Evolutionary conservation across 2,329 filamentous ascomycete genomes (phyloP), one percentile per base, ranked within the genome.

Genomic region (Microdochium paspali): DNA sequence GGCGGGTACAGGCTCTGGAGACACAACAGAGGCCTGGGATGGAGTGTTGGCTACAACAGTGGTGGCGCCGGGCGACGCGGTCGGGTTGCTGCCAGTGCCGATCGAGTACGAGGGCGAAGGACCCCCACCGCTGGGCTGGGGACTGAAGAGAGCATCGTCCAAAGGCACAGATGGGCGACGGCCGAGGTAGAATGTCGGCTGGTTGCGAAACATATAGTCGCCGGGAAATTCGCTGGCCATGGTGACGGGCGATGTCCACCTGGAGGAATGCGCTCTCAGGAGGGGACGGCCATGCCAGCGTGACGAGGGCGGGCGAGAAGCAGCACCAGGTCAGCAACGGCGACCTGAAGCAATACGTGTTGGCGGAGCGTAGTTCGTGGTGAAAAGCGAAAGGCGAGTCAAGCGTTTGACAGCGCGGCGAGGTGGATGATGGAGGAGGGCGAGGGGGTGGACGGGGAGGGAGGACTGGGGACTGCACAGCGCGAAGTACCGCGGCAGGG

Each of bases 201-300:
- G 35, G 35, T 20, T 40, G 13, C 35, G 35, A 20, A 40, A 40
- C 35, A 40, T 40, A 20, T 40, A 40, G 18, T 40, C 35, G 35
- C 35, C 35, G 18, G 35, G 35, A 20, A 40, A 40, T n/a, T 40
- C 35, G 35, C 35, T 40, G 18, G 35, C 35, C 35, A 40, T 40
- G 35, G 35, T 40, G 10, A 40, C 35, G 18, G 23, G 35, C 35
- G 35, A 40, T 40, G 12, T 40, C 35, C 35, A 40, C 35, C 18
- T 40, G 35, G 35, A 40, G 35, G 35, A 40, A 20, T 40, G 35
- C 35, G 35, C 35, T 40, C 35, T 40, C 35, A 40, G 35, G 35
- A 20, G 18, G 18, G 35, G 35, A 40, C 15, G 35, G 35, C 35
- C 35, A 40, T 40, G 35, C 35, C 35, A 40, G 35, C 35, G 35